Evolutionary conservation across 768 basidiomycete genomes (phyloP).

Genomic region (Pisolithus albus): DNA sequence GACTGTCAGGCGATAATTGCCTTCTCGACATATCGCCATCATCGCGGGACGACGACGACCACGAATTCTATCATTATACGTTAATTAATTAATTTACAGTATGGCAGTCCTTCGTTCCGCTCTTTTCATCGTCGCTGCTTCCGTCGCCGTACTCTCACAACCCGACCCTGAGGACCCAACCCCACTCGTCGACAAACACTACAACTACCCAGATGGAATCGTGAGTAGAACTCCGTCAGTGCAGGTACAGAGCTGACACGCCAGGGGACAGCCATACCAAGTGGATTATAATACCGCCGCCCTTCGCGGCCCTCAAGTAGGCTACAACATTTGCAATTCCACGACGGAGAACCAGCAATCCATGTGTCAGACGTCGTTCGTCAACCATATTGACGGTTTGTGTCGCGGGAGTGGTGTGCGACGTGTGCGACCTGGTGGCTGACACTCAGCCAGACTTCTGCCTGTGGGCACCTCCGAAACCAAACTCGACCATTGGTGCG

Average conservation of each 20-base stretch:
- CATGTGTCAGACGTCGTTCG: slow-evolving; percentile 62
- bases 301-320: slow-evolving; percentile 50
- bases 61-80: background rate
- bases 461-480: slow-evolving; percentile 51
- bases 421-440: slow-evolving; percentile 21
- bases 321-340: slow-evolving; percentile 64
- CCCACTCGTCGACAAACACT: slow-evolving; percentile 42
- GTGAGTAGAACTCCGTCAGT: slow-evolving; percentile 22
- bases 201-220: slow-evolving; percentile 37
- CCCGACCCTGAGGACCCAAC: slow-evolving; percentile 36
- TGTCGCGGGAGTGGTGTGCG: background rate
- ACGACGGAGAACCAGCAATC: slow-evolving; percentile 57
- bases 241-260: background rate
- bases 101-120: slow-evolving; percentile 32
- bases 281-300: slow-evolving; percentile 34
- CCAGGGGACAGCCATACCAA: slow-evolving; percentile 40
- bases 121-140: slow-evolving; percentile 26
- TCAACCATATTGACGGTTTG: slow-evolving; percentile 50
- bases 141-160: slow-evolving; percentile 28
- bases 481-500: slow-evolving; percentile 51
- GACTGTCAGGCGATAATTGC: background rate
- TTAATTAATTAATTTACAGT: background rate
- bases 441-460: slow-evolving; percentile 51
- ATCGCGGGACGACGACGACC: background rate
- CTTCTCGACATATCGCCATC: background rate